Evolutionary conservation across 2,329 filamentous ascomycete genomes (phyloP).

Genomic region (Beauveria rudraprayagi): DNA sequence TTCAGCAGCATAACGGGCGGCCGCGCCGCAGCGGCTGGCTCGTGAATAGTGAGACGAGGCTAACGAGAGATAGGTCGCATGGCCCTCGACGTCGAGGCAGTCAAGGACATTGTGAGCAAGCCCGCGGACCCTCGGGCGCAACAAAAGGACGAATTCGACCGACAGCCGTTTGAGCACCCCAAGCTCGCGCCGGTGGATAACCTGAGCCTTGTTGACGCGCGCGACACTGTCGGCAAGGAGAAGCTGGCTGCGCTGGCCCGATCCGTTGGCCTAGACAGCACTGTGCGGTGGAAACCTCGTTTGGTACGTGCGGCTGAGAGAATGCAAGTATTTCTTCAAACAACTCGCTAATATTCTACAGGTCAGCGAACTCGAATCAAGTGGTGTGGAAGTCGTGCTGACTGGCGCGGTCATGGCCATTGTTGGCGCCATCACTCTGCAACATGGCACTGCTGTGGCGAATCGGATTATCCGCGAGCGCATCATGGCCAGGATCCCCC

Average conservation of each 20-base stretch:
- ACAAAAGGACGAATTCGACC: constrained; percentile 41
- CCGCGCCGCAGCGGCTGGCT: too few relatives aligned
- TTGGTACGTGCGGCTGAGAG: constrained; percentile 46
- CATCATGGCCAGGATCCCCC: constrained; percentile 45
- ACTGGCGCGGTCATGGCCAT: constrained; percentile 76
- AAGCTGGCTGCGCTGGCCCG: constrained; percentile 61
- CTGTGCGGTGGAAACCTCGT: constrained; percentile 83
- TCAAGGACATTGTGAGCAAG: constrained; percentile 30
- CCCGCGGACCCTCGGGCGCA: constrained; percentile 20
- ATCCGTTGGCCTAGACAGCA: constrained; percentile 61
- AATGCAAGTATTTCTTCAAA: neutral
- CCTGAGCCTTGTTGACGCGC: constrained; percentile 53
- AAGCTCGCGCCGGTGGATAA: constrained; percentile 67
- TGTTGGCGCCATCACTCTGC: constrained; percentile 80
- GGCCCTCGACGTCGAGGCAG: constrained; percentile 30
- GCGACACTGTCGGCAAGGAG: constrained; percentile 52
- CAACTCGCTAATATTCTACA: constrained; percentile 17
- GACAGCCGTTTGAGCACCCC: constrained; percentile 61
- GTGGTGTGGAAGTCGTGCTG: constrained; percentile 68
- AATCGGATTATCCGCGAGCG: constrained; percentile 67
- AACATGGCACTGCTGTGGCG: constrained; percentile 73
- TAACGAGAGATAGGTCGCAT: constrained; percentile 19
- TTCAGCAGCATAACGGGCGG: too few relatives aligned
- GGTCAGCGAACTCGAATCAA: constrained; percentile 60
- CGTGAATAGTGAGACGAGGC: neutral